phyloP scores from a whole-genome alignment of 306 rosid genomes.

The Oxytropis ochrocephala region DNA sequence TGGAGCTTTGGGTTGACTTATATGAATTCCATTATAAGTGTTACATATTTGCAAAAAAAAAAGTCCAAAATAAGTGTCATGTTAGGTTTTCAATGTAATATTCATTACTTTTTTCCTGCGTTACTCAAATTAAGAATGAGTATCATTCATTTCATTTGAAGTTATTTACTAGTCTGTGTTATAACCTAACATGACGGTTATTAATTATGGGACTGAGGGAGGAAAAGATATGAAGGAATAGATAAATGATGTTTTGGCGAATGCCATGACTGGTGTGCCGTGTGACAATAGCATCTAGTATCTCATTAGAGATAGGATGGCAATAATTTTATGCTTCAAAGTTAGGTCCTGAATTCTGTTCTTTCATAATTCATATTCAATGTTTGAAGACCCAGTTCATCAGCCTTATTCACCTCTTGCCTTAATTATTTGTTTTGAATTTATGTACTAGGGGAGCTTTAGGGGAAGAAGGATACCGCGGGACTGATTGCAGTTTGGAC shows the following conservation, averaged over 20 bases:
- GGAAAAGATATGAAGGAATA: not conserved
- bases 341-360: not conserved
- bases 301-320: not conserved
- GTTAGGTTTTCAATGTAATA: too few species aligned
- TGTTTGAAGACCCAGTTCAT: not conserved
- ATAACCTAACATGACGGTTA: too few species aligned
- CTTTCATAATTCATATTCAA: not conserved
- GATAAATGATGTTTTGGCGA: not conserved
- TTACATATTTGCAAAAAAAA: too few species aligned
- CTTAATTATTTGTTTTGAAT: conserved; percentile 5
- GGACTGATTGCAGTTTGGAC: conserved; percentile 4
- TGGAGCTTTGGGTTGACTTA: conserved; percentile 10
- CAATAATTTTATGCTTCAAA: conserved; percentile 6
- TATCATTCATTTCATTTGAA: too few species aligned
- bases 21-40: not conserved
- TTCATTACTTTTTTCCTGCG: too few species aligned
- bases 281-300: conserved; percentile 1
- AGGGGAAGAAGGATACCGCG: conserved; percentile 7
- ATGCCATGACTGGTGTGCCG: not conserved
- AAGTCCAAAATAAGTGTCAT: too few species aligned
- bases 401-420: conserved; percentile 9
- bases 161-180: too few species aligned
- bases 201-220: too few species aligned
- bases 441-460: conserved; percentile 21
- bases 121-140: too few species aligned